Conservation (phyloP, 2,329 filamentous ascomycete species). For the Plenodomus biglobosus region DNA sequence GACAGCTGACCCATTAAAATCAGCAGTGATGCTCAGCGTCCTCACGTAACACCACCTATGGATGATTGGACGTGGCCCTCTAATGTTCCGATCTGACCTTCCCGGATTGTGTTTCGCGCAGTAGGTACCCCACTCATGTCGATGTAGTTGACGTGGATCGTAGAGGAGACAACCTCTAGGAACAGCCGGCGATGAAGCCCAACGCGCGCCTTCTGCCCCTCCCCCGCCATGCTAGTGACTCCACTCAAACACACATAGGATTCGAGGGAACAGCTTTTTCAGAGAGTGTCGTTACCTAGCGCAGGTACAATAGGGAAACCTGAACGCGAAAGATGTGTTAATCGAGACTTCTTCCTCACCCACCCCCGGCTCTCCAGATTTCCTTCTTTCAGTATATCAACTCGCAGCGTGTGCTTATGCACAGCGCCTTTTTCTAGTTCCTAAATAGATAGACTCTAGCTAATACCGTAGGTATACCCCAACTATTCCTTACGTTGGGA, state of each 20-base stretch:
- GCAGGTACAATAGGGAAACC: conserved; percentile 34
- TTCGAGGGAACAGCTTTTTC: conserved; percentile 8
- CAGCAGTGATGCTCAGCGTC: conserved; percentile 8
- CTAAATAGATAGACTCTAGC: too few species aligned
- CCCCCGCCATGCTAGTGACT: conserved; percentile 14
- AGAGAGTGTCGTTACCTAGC: conserved; percentile 17
- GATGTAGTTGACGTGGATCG: background rate
- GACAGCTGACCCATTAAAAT: conserved; percentile 16
- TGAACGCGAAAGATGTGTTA: conserved; percentile 12
- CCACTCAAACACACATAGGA: conserved; percentile 26
- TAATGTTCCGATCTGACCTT: conserved; percentile 6
- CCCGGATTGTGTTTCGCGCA: background rate
- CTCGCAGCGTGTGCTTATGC: too few species aligned
- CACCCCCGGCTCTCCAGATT: conserved; percentile 1
- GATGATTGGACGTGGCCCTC: conserved; percentile 18
- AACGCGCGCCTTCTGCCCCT: conserved; percentile 4
- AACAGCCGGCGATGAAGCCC: conserved; percentile 1
- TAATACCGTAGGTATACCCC: too few species aligned
- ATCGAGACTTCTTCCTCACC: conserved; percentile 2
- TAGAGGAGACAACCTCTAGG: background rate
- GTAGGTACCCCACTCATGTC: conserved; percentile 30
- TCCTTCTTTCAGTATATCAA: too few species aligned
- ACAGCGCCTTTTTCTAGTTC: too few species aligned
- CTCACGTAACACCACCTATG: conserved; percentile 28
- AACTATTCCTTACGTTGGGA: too few species aligned